Conservation (phyloP, 306 rosid genomes). For the Vigna mungo region DNA sequence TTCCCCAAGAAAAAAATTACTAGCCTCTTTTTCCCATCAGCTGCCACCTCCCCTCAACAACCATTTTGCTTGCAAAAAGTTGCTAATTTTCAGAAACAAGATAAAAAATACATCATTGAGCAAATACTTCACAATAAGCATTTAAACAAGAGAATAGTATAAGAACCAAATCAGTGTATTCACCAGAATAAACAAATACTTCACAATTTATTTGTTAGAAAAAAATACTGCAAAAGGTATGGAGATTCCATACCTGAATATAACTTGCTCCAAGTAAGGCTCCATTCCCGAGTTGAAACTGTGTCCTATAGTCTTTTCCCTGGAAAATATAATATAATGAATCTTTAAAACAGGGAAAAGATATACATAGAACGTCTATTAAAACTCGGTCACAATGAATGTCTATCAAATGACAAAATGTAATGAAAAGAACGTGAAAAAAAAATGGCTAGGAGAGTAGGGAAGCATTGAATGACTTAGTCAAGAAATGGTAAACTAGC, state of each 20-base stretch:
- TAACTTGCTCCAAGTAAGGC: slow-evolving; percentile 95
- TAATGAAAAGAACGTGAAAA: slow-evolving; percentile 12
- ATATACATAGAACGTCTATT: not conserved
- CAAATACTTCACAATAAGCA: not conserved
- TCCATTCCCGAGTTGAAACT: slow-evolving; percentile 95
- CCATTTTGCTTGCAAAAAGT: not conserved
- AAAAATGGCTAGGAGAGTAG: not conserved
- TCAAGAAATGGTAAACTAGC: not conserved
- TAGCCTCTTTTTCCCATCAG: no score
- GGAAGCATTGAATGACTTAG: not conserved
- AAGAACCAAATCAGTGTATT: not conserved
- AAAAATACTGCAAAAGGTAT: slow-evolving; percentile 14
- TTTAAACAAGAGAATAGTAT: slow-evolving; percentile 11
- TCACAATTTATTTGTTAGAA: not conserved
- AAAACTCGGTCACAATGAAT: not conserved
- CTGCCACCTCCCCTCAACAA: no score
- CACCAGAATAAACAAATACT: not conserved
- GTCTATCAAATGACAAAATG: not conserved
- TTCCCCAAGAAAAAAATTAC: no score
- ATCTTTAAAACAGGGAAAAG: slow-evolving; percentile 10
- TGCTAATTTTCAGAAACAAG: not conserved
- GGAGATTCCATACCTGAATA: slow-evolving; percentile 72
- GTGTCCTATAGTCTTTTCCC: slow-evolving; percentile 90
- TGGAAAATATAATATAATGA: slow-evolving; percentile 45
- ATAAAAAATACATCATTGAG: not conserved